Evolutionary conservation across 331 rosid species (phyloP), one percentile per base, ranked within the genome.

Genomic region (Rhamnella rubrinervis): DNA sequence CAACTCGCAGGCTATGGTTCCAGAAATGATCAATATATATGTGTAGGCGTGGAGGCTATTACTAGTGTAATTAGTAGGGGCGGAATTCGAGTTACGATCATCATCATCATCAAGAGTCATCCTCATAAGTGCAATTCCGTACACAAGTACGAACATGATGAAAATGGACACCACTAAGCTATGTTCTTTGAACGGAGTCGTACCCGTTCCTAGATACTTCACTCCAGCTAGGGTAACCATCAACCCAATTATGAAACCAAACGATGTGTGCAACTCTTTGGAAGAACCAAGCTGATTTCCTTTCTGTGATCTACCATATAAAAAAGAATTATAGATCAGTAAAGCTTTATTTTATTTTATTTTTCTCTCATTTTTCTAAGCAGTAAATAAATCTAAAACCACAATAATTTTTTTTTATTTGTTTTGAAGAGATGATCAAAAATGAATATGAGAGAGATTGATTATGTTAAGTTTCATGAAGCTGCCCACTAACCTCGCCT

Each of bases 1-100:
- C 37, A 64, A 51, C 68, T 64, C 68, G 4, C 56, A 64, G 21
- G 57, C 56, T 19, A 19, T 15, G 2, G 56, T 23, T 14, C 68
- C 68, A 3, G 68, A 51, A 11, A 47, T 37, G 6, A 64, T 5
- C 6, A 41, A 46, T 6, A 64, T 3, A 3, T 7, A 41, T 5
- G 13, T 23, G 28, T 21, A 40, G 25, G 17, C 4, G 9, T 1
- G 8, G 59, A 5, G 9, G 47, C 35, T 31, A 31, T 0, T 31
- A 31, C 5, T 31, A 31, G 35, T 3, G 5, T 59, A 2, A 6
- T 6, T 6, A 39, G 20, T 20, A 23, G 40, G 7, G 39, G 0
- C n/a, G 6, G 40, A 14, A 37, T 59, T 26, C 12, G 63, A 23
- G 4, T 57, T 6, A 8, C 25, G 37, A 7, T 25, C 17, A 57